Percentiles rank a stretch among this genome's conserved stretches.
phyloP scores from a whole-genome alignment of 108 stramenopile species.

The Cyclotella sp. region DNA sequence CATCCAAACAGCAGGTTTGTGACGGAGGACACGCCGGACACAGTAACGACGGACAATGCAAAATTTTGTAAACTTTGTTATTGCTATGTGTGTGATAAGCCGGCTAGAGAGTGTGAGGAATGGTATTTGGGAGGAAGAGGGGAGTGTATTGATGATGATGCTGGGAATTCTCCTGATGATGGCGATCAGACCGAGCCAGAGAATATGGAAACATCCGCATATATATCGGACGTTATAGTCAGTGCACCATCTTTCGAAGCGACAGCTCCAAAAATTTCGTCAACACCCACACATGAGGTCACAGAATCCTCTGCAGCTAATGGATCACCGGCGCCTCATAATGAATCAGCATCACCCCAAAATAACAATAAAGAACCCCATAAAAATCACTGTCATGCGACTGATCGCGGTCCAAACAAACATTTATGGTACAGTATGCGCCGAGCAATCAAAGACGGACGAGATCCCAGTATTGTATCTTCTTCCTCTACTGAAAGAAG shows the following conservation, averaged over 20 bases:
- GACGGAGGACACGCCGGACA: neutral
- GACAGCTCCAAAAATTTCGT: no score
- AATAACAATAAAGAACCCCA: neutral
- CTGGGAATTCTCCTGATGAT: neutral
- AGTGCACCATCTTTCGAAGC: no score
- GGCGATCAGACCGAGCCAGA: neutral
- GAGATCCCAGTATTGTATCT: neutral
- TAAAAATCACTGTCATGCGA: conserved; percentile 13
- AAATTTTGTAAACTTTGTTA: conserved; percentile 5
- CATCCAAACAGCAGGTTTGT: neutral
- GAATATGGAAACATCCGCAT: neutral
- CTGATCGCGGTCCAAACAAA: neutral
- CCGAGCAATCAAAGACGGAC: neutral
- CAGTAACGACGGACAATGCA: neutral
- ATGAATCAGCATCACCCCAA: neutral
- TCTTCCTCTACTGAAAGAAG: neutral
- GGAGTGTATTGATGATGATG: conserved; percentile 2
- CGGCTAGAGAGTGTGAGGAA: conserved; percentile 6
- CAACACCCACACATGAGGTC: no score
- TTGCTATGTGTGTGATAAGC: conserved; percentile 5
- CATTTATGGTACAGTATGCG: conserved; percentile 6
- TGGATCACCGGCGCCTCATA: neutral
- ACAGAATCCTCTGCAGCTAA: neutral
- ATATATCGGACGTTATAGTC: neutral
- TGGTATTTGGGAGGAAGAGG: neutral